Evolutionary conservation across 2,329 filamentous ascomycete genomes (phyloP).

Genomic region (Monosporascus sp.): DNA sequence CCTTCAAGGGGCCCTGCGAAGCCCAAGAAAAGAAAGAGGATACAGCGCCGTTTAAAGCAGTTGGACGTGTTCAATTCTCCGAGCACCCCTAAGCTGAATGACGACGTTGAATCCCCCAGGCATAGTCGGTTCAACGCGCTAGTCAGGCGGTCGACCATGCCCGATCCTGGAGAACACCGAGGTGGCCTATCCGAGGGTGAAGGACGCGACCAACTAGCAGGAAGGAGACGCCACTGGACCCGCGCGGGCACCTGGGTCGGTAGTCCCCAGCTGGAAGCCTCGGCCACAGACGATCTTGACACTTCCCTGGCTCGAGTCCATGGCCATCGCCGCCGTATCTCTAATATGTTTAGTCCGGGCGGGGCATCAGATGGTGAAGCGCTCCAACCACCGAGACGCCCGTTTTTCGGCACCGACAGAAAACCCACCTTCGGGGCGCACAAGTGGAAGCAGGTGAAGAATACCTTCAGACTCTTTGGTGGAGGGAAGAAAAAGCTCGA

Average conservation of each 20-base stretch:
- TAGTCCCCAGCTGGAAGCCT: conserved; percentile 41
- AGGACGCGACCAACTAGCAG: conserved; percentile 57
- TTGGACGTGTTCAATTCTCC: conserved; percentile 58
- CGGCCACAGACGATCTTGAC: conserved; percentile 48
- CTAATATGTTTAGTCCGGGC: conserved; percentile 58
- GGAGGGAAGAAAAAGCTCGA: conserved; percentile 75
- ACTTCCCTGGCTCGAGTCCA: conserved; percentile 48
- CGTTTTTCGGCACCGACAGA: conserved; percentile 59
- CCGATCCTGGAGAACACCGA: conserved; percentile 52
- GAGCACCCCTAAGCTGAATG: conserved; percentile 51
- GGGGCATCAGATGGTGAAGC: conserved; percentile 60
- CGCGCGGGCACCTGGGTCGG: conserved; percentile 56
- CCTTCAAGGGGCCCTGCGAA: conserved; percentile 38
- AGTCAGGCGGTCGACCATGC: conserved; percentile 60
- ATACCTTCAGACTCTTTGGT: conserved; percentile 67
- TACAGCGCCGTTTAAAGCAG: conserved; percentile 49
- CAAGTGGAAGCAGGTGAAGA: conserved; percentile 91
- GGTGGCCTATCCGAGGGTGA: conserved; percentile 72
- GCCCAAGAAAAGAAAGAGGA: conserved; percentile 60
- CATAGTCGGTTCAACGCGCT: conserved; percentile 49
- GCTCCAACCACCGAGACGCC: conserved; percentile 45
- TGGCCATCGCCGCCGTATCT: conserved; percentile 61
- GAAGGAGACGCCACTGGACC: conserved; percentile 48
- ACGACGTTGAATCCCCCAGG: conserved; percentile 36
- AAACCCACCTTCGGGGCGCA: conserved; percentile 71